Conservation (phyloP, 192 early-diverging fungal genomes). For the Entrophospora sp. region DNA sequence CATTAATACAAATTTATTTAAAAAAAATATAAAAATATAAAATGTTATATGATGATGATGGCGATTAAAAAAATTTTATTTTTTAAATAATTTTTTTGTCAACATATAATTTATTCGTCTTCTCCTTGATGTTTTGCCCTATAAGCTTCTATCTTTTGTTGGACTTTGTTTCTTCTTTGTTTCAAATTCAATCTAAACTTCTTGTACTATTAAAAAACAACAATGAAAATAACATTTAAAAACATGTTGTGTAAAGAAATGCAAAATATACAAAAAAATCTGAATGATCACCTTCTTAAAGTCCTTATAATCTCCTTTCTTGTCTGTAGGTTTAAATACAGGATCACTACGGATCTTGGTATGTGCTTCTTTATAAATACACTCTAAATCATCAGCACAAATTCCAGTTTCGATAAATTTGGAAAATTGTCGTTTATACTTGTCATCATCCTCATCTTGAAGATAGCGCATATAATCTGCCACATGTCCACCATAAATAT, state of each 20-base stretch:
- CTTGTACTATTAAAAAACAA: slow-evolving; percentile 27
- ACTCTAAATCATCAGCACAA: slow-evolving; percentile 85
- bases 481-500: slow-evolving; percentile 98
- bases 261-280: neutral
- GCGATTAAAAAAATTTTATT: too few relatives aligned
- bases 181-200: slow-evolving; percentile 75
- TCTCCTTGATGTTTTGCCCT: too few relatives aligned
- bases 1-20: too few relatives aligned
- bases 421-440: slow-evolving; percentile 93
- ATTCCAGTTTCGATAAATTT: slow-evolving; percentile 85
- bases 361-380: slow-evolving; percentile 89
- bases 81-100: too few relatives aligned
- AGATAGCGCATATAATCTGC: slow-evolving; percentile 97
- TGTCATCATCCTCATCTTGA: slow-evolving; percentile 98
- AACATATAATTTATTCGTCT: too few relatives aligned
- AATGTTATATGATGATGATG: too few relatives aligned
- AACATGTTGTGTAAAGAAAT: neutral
- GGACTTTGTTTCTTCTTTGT: slow-evolving; percentile 81
- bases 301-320: slow-evolving; percentile 51
- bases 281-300: slow-evolving; percentile 64
- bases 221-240: too few relatives aligned
- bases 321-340: slow-evolving; percentile 52
- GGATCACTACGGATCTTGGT: slow-evolving; percentile 92
- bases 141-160: slow-evolving; percentile 84
- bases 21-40: too few relatives aligned